Conservation (phyloP, 2,329 filamentous ascomycete species). For the Achaetomium macrosporum region DNA sequence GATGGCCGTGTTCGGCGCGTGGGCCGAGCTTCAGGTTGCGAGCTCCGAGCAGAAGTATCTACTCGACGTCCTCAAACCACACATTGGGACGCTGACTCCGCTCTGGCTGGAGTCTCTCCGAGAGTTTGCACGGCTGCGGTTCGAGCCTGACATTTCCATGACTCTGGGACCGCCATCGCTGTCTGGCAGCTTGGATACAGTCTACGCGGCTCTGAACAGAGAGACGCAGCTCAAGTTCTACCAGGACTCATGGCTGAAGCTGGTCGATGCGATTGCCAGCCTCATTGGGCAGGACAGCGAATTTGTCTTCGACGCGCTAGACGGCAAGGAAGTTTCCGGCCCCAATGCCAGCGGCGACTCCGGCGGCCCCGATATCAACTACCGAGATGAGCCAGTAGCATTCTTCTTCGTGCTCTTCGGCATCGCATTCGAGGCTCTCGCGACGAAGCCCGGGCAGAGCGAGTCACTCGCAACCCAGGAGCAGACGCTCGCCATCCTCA, state of each 20-base stretch:
- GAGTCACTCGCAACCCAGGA: conserved; percentile 66
- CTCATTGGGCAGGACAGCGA: conserved; percentile 96
- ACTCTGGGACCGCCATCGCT: conserved; percentile 75
- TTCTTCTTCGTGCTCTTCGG: conserved; percentile 99
- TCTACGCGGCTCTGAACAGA: conserved; percentile 90
- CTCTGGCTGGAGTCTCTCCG: conserved; percentile 89
- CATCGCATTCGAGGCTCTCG: conserved; percentile 90
- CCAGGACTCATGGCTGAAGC: conserved; percentile 91
- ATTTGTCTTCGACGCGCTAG: conserved; percentile 93
- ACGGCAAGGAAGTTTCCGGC: conserved; percentile 65
- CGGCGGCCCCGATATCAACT: conserved; percentile 82
- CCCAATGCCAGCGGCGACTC: conserved; percentile 44
- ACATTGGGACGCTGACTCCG: conserved; percentile 83
- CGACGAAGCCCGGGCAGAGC: conserved; percentile 63
- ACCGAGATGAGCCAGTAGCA: conserved; percentile 92
- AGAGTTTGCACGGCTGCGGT: conserved; percentile 83
- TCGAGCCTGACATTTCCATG: conserved; percentile 95
- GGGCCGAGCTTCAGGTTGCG: conserved; percentile 94
- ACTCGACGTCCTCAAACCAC: conserved; percentile 78
- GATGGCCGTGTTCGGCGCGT: conserved; percentile 93
- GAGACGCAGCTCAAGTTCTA: conserved; percentile 94
- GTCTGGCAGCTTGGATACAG: conserved; percentile 82
- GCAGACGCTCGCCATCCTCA: conserved; percentile 76
- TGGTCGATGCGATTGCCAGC: conserved; percentile 95
- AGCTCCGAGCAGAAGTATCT: conserved; percentile 89